Evolutionary conservation across 495 filamentous ascomycete genomes (phyloP).

Genomic region (Aspergillus bertholletiae): DNA sequence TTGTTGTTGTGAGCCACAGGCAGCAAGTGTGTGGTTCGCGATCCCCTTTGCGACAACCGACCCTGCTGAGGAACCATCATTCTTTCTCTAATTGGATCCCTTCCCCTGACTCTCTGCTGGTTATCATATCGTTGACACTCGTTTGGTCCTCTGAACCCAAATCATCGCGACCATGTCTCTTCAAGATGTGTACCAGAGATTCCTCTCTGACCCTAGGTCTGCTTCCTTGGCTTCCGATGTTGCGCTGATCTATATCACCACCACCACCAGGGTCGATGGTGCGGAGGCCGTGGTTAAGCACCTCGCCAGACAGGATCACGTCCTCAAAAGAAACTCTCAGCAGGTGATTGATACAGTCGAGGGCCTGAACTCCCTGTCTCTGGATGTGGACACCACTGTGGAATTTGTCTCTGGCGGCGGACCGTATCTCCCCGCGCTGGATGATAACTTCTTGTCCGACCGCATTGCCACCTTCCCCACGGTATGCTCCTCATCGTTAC

Average conservation of each 20-base stretch:
- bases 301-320: conserved; percentile 57
- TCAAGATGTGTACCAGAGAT: conserved; percentile 69
- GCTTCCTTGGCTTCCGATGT: conserved; percentile 64
- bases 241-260: conserved; percentile 87
- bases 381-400: conserved; percentile 78
- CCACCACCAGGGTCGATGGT: conserved; percentile 69
- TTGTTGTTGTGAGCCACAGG: background rate
- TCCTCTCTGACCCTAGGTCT: conserved; percentile 66
- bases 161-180: conserved; percentile 49
- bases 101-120: background rate
- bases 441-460: conserved; percentile 92
- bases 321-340: conserved; percentile 74
- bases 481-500: conserved; percentile 43
- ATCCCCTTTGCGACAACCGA: conserved; percentile 3
- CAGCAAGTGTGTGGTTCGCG: conserved; percentile 15
- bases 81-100: background rate
- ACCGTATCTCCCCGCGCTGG: conserved; percentile 81
- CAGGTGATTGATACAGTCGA: conserved; percentile 70
- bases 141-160: conserved; percentile 9
- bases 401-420: conserved; percentile 81
- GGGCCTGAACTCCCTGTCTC: conserved; percentile 59
- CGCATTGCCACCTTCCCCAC: conserved; percentile 75
- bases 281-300: conserved; percentile 75
- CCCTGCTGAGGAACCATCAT: conserved; percentile 3
- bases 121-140: conserved; percentile 9